These are phyloP conservation scores for Sporothrix schenckii DNA, from an alignment of 2,329 filamentous ascomycete species.

Conservation along the genomic window DNA sequence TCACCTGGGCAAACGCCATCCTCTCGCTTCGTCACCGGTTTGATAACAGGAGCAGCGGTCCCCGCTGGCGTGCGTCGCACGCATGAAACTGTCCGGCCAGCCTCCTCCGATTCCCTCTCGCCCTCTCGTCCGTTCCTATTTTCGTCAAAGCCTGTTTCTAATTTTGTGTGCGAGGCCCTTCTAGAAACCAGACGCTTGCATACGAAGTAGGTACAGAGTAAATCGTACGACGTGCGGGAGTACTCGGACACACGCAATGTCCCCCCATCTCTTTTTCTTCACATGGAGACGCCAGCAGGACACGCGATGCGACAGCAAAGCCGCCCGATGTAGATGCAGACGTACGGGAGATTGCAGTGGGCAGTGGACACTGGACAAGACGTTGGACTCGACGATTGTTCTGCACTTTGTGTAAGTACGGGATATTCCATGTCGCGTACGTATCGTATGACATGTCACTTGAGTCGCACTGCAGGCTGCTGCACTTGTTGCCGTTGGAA, in stretches of 20 bases:
- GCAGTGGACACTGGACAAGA: too few species aligned
- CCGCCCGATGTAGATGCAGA: neutral
- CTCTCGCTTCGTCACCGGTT: neutral
- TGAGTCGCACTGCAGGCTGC: neutral
- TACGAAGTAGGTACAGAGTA: neutral
- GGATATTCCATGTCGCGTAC: neutral
- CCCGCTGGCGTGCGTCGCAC: neutral
- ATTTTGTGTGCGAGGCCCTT: neutral
- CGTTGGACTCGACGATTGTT: neutral
- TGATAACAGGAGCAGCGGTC: neutral
- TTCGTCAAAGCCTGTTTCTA: neutral
- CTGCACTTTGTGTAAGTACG: too few species aligned
- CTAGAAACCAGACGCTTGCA: constrained; percentile 1
- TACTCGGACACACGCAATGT: neutral
- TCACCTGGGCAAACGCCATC: neutral
- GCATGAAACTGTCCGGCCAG: neutral
- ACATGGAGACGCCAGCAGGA: neutral
- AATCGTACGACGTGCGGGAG: neutral
- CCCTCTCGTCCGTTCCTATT: constrained; percentile 1
- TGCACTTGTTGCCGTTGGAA: neutral
- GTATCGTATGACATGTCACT: constrained; percentile 7
- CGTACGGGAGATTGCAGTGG: constrained; percentile 13
- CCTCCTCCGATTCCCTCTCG: neutral
- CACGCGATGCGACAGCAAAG: constrained; percentile 12
- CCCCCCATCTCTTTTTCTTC: neutral